phyloP scores from a whole-genome alignment of 192 early-diverging fungal species.

The Polychytrium aggregatum region DNA sequence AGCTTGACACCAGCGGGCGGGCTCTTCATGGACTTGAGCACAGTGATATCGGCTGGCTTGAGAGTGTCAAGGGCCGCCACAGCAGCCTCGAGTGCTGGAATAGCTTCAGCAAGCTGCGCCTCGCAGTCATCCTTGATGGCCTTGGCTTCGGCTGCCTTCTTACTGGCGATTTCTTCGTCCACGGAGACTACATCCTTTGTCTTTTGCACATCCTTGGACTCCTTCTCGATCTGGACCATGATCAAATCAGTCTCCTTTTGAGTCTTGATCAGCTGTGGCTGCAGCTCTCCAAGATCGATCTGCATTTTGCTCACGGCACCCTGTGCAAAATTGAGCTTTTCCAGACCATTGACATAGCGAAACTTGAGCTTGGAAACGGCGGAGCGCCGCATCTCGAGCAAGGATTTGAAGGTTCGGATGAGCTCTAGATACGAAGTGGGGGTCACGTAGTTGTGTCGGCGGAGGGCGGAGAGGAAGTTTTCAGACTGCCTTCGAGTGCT shows the following conservation, averaged over 20 bases:
- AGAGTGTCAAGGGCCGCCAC: conserved; percentile 42
- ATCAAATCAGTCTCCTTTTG: conserved; percentile 43
- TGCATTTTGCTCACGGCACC: conserved; percentile 49
- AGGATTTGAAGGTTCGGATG: conserved; percentile 42
- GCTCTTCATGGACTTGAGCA: conserved; percentile 52
- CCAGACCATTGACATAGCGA: conserved; percentile 45
- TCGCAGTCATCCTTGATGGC: conserved; percentile 51
- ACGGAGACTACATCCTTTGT: conserved; percentile 42
- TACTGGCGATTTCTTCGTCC: conserved; percentile 45
- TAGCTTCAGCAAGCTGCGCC: conserved; percentile 45
- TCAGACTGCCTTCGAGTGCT: conserved; percentile 33
- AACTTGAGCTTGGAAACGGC: conserved; percentile 33
- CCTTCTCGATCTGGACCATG: conserved; percentile 46
- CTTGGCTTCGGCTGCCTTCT: conserved; percentile 41
- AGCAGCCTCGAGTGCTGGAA: conserved; percentile 45
- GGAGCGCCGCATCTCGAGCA: conserved; percentile 27
- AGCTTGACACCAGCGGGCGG: conserved; percentile 48
- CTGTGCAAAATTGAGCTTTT: conserved; percentile 48
- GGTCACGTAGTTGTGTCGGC: conserved; percentile 49
- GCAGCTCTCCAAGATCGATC: conserved; percentile 41
- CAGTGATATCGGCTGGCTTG: conserved; percentile 46
- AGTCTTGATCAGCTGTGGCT: conserved; percentile 43
- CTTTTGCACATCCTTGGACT: conserved; percentile 41
- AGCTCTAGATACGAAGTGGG: conserved; percentile 50
- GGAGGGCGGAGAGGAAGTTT: conserved; percentile 24